A percentile compares a stretch with the other conserved stretches of the same genome.
phyloP scores from a whole-genome alignment of 1,284 basidiomycete species.

The Boletus smithii region DNA sequence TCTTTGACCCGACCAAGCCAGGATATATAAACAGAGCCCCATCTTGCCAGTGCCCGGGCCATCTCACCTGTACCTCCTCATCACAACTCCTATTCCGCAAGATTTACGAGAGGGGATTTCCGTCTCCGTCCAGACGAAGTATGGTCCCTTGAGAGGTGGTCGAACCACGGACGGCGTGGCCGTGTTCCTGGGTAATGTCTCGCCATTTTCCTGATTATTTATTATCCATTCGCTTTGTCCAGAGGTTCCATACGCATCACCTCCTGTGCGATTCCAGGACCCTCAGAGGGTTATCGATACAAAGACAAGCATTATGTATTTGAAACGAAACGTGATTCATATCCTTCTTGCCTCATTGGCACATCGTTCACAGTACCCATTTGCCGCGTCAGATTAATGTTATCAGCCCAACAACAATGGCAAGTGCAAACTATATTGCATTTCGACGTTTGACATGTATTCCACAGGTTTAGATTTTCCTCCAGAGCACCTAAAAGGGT shows the following conservation, averaged over 20 bases:
- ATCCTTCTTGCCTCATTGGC: not conserved
- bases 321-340: slow-evolving; percentile 2
- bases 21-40: too few relatives aligned
- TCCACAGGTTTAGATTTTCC: not conserved
- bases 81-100: not conserved
- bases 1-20: too few relatives aligned
- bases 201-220: not conserved
- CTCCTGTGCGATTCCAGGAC: not conserved
- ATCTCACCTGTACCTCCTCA: too few relatives aligned
- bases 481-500: not conserved
- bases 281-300: slow-evolving; percentile 32
- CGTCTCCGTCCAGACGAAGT: not conserved
- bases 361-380: not conserved
- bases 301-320: not conserved
- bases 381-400: slow-evolving; percentile 43
- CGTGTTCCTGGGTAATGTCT: not conserved
- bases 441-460: too few relatives aligned
- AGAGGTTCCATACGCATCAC: not conserved
- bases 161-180: not conserved
- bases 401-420: slow-evolving; percentile 62
- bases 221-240: not conserved
- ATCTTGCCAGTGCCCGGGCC: too few relatives aligned
- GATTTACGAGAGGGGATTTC: not conserved
- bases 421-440: slow-evolving; percentile 30
- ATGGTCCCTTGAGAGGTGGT: not conserved